Conservation (phyloP, 1,284 basidiomycete genomes). For the Ceratobasidium sp. region DNA sequence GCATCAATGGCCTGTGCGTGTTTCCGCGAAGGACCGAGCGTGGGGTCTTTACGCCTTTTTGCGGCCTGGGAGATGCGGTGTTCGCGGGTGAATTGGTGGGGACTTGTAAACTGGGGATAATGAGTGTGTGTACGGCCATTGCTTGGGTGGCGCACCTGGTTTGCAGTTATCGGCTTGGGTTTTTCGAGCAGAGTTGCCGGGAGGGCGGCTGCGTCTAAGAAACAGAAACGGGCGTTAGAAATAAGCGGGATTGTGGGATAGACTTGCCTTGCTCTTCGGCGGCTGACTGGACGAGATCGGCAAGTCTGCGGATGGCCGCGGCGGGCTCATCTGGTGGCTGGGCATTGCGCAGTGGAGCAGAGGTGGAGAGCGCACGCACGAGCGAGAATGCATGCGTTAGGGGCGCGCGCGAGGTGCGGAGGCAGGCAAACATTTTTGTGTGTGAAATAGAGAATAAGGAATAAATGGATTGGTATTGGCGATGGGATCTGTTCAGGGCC, state of each 20-base stretch:
- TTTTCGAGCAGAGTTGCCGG: constrained; percentile 24
- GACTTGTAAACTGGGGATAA: constrained; percentile 22
- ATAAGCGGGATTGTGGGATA: neutral
- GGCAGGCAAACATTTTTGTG: constrained; percentile 33
- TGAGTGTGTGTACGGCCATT: neutral
- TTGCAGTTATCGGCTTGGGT: constrained; percentile 2
- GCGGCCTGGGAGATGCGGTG: constrained; percentile 6
- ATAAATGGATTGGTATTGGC: too few relatives aligned
- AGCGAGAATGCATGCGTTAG: constrained; percentile 3
- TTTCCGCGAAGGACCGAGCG: constrained; percentile 60
- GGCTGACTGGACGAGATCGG: constrained; percentile 23
- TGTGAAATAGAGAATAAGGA: constrained; percentile 14
- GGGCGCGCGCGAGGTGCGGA: constrained; percentile 22
- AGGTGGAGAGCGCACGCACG: constrained; percentile 18
- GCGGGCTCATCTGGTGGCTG: neutral
- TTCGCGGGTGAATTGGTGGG: constrained; percentile 29
- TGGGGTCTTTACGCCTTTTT: constrained; percentile 42
- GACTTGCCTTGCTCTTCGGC: constrained; percentile 31
- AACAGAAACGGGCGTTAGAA: neutral
- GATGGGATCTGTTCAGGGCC: constrained; percentile 33
- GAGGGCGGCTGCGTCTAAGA: constrained; percentile 27
- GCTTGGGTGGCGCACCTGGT: constrained; percentile 6
- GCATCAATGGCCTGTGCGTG: constrained; percentile 65
- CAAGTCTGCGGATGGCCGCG: constrained; percentile 19
- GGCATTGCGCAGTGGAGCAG: neutral